Evolutionary conservation across 495 filamentous ascomycete genomes (phyloP), one percentile per base, ranked within the genome.

Genomic region (Penicillium nucicola): DNA sequence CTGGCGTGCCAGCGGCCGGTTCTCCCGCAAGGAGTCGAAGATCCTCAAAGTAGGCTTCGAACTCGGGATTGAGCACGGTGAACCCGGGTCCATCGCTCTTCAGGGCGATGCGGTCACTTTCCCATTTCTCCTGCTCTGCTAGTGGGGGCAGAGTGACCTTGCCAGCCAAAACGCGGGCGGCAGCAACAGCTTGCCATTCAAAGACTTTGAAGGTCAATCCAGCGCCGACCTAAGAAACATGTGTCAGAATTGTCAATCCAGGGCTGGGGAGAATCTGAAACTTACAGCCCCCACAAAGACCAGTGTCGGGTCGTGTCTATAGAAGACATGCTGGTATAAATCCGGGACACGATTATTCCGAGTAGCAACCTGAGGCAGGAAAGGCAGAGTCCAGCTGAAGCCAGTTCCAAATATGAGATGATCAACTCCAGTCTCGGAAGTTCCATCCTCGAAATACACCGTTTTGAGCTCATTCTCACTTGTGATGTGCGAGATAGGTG

Each of bases 111-210:
- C 81, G 65, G 2, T 75, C 70, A 0, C 55, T 40, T 52, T 84
- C 81, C 81, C 81, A 84, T 40, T 65, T 66, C 45, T 65, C 53
- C 57, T 78, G 78, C 50, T 74, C 74, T 1, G 54, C 44, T 0
- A 65, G 14, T 0, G 68, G 42, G 0, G 81, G 81, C 10, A 84
- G 57, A 7, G 50, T 52, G 0, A 69, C 73, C 12, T 69, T 66
- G n/a, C 81, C 80, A 0, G 81, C 76, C 1, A 83, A 65, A 5
- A 79, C 70, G 5, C 81, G 76, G 0, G 80, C 81, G 0, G 77
- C 74, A 0, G 76, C 73, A 1, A 83, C 79, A 12, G 80, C 80
- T 60, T 84, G 81, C 76, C 77, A 83, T 64, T 84, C 80, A 42
- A 80, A 83, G 1, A 82, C 70, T 18, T 75, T 74, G 65, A 84